Evolutionary conservation across 495 filamentous ascomycete species (phyloP), one percentile per base, ranked within the genome.

Genomic region (Cetradonia linearis): DNA sequence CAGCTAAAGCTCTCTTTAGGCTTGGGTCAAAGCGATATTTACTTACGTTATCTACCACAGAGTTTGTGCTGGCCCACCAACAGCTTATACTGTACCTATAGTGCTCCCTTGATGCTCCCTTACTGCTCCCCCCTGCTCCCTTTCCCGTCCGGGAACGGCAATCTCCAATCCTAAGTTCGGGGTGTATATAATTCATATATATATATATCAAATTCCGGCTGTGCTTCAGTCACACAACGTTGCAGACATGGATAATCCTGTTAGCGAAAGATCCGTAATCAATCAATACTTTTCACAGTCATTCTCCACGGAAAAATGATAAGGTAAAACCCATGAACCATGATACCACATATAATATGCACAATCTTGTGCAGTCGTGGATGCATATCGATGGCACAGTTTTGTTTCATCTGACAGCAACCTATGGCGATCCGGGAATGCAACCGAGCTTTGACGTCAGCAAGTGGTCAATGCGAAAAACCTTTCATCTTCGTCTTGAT

Each of bases 231-330:
- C 28, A 57, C 23, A 14, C 34, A 18, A 57, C 4, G 20, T 40
- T 28, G 7, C 36, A 57, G 11, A 23, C 40, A 42, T 25, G 36
- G 40, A 36, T 44, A 34, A 42, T 27, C 40, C 37, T 57, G 49
- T 55, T 25, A 55, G 59, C 27, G 40, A 47, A 23, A 33, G 20
- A 61, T 44, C 36, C 2, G 52, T 53, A 10, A 44, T 13, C 30
- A 47, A 42, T 47, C 59, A 42, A 38, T 40, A 31, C 33, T 59
- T 37, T 50, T 6, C 2, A 20, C 25, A 14, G 23, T 50, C 31
- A 36, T 38, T 34, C 28, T 31, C 13, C 0, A 23, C n/a, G 28
- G 5, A 18, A 54, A 36, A 34, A 31, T 54, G 31, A 54, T 53
- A 28, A 53, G 49, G 31, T 53, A 16, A 34, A n/a, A 36, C 7